A percentile compares a stretch with the other conserved stretches of the same genome.
phyloP scores from a whole-genome alignment of 805 yeast genomes.

The Saitoella complicata region DNA sequence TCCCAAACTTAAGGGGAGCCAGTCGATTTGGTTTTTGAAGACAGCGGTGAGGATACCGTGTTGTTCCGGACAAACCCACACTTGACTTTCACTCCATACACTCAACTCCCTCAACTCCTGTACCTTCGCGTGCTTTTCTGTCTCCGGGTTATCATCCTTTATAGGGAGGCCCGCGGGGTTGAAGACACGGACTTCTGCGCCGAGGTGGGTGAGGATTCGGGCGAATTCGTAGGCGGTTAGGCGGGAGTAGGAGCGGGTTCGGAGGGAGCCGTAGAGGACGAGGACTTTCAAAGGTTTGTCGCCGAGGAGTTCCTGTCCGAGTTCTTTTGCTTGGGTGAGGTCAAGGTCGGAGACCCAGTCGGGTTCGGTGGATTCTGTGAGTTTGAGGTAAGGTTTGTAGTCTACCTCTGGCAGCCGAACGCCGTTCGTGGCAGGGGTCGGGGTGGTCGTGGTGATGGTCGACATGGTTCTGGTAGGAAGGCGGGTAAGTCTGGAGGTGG shows the following conservation, averaged over 20 bases:
- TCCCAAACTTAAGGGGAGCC: constrained; percentile 3
- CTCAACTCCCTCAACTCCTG: constrained; percentile 3
- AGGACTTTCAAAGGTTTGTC: too few relatives aligned
- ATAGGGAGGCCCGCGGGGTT: constrained; percentile 3
- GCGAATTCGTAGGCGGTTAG: constrained; percentile 3
- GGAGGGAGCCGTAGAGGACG: too few relatives aligned
- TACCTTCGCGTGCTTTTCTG: constrained; percentile 3
- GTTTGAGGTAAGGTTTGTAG: too few relatives aligned
- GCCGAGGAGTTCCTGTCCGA: too few relatives aligned
- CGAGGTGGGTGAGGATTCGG: constrained; percentile 2
- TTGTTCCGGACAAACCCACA: constrained; percentile 3
- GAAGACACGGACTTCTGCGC: constrained; percentile 5
- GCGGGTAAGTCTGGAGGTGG: too few relatives aligned
- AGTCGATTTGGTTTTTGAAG: constrained; percentile 5
- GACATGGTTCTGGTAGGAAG: too few relatives aligned
- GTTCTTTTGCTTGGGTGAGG: too few relatives aligned
- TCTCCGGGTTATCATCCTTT: not conserved
- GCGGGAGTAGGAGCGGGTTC: not conserved
- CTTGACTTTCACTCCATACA: constrained; percentile 3
- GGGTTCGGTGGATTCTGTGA: too few relatives aligned
- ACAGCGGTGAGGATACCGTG: constrained; percentile 4
- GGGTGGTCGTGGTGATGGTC: too few relatives aligned
- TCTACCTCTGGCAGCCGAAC: too few relatives aligned
- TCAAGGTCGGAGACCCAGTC: too few relatives aligned
- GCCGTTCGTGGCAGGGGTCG: too few relatives aligned